These are phyloP conservation scores for Solanum appendiculatum DNA, from an alignment of 257 asterid species.

Conservation along the genomic window DNA sequence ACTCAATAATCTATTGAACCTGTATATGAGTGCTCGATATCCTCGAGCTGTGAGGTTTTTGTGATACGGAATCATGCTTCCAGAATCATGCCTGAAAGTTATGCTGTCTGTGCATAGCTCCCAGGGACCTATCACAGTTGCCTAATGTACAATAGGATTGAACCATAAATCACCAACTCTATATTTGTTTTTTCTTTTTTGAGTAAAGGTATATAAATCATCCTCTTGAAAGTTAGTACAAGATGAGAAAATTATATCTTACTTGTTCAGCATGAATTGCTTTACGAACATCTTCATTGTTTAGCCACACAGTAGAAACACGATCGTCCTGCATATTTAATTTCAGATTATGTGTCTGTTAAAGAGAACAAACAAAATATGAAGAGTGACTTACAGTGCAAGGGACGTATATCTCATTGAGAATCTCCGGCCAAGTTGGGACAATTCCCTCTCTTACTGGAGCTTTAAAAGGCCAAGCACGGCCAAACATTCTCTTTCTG, in stretches of 20 bases:
- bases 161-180: background rate
- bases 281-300: constrained; percentile 64
- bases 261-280: constrained; percentile 84
- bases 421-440: constrained; percentile 86
- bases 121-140: constrained; percentile 41
- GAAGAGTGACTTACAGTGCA: constrained; percentile 60
- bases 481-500: constrained; percentile 79
- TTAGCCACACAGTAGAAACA: constrained; percentile 76
- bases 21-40: constrained; percentile 74
- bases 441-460: constrained; percentile 77
- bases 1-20: constrained; percentile 13
- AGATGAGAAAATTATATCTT: constrained; percentile 22
- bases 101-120: constrained; percentile 67
- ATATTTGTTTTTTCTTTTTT: background rate
- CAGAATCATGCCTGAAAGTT: constrained; percentile 50
- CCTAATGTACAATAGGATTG: constrained; percentile 23
- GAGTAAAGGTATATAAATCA: background rate
- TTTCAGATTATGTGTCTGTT: background rate
- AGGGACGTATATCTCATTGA: constrained; percentile 30
- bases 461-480: constrained; percentile 95
- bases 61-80: constrained; percentile 95
- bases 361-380: background rate
- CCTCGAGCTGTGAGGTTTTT: constrained; percentile 72
- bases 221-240: background rate
- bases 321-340: constrained; percentile 53